Percentiles rank a stretch among this genome's conserved stretches.
These are phyloP conservation scores for Geotrichum siamense DNA, from an alignment of 1,139 yeast species.

Conservation along the genomic window DNA sequence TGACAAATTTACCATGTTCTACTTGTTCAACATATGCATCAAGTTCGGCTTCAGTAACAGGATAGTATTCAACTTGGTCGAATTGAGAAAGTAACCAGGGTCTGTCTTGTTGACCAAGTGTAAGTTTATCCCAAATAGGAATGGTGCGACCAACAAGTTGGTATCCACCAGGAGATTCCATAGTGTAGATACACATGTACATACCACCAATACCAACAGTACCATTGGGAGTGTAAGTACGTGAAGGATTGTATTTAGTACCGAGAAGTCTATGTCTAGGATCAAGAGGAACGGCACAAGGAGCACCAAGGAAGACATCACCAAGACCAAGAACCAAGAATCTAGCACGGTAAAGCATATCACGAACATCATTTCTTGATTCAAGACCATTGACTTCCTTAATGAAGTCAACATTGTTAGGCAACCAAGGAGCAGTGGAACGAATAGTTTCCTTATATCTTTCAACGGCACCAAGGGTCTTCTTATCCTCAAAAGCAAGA, in stretches of 20 bases:
- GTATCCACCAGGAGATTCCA: conserved; percentile 98
- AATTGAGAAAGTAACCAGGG: conserved; percentile 92
- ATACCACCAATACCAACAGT: conserved; percentile 97
- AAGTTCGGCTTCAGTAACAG: conserved; percentile 76
- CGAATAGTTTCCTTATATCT: conserved; percentile 92
- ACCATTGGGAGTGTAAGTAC: conserved; percentile 94
- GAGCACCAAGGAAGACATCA: conserved; percentile 95
- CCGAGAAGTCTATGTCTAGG: conserved; percentile 92
- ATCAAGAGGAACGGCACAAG: conserved; percentile 96
- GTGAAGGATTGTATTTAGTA: conserved; percentile 89
- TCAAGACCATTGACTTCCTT: conserved; percentile 74
- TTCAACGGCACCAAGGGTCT: conserved; percentile 80
- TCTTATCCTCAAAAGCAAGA: conserved; percentile 91
- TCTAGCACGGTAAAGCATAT: conserved; percentile 79
- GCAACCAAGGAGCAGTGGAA: conserved; percentile 93
- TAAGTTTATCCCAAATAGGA: conserved; percentile 94
- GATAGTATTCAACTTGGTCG: conserved; percentile 91
- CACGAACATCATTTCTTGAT: conserved; percentile 65
- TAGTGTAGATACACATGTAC: conserved; percentile 97
- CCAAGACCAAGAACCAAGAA: conserved; percentile 92
- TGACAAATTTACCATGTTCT: conserved; percentile 70
- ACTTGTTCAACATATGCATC: conserved; percentile 66
- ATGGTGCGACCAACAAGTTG: conserved; percentile 94
- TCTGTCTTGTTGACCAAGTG: conserved; percentile 61
- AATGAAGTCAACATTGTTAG: conserved; percentile 92